Conservation (phyloP, 1,284 basidiomycete species). For the Sanguinoderma infundibulare region DNA sequence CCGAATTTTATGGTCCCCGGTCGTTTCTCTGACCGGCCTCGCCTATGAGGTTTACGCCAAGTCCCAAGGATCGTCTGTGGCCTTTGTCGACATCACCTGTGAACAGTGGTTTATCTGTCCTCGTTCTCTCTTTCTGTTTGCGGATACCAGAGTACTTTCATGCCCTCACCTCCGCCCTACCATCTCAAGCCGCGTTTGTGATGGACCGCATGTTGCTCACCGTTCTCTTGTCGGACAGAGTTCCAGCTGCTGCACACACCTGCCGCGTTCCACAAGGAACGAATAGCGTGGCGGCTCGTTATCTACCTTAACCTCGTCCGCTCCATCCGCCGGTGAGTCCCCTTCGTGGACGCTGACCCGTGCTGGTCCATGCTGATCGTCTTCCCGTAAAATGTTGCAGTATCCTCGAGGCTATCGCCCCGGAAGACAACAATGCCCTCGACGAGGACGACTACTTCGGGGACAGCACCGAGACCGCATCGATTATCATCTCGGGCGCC, state of each 20-base stretch:
- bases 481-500: slow-evolving; percentile 53
- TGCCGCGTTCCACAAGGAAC: slow-evolving; percentile 73
- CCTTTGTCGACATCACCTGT: no score
- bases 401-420: slow-evolving; percentile 77
- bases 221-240: slow-evolving; percentile 48
- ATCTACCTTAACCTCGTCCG: slow-evolving; percentile 85
- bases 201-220: slow-evolving; percentile 5
- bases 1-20: background rate
- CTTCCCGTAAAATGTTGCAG: slow-evolving; percentile 47
- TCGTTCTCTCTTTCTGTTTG: slow-evolving; percentile 2
- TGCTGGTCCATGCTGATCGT: background rate
- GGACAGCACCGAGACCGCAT: slow-evolving; percentile 49
- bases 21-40: background rate
- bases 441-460: slow-evolving; percentile 62
- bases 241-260: slow-evolving; percentile 80
- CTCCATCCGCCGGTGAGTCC: slow-evolving; percentile 68
- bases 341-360: slow-evolving; percentile 2
- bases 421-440: slow-evolving; percentile 50
- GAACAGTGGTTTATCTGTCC: no score
- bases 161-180: slow-evolving; percentile 10
- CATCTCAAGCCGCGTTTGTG: slow-evolving; percentile 5
- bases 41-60: background rate
- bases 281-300: slow-evolving; percentile 82
- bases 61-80: background rate
- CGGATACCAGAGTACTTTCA: background rate